Evolutionary conservation across 495 filamentous ascomycete genomes (phyloP).

Genomic region (Penicillium desertorum): DNA sequence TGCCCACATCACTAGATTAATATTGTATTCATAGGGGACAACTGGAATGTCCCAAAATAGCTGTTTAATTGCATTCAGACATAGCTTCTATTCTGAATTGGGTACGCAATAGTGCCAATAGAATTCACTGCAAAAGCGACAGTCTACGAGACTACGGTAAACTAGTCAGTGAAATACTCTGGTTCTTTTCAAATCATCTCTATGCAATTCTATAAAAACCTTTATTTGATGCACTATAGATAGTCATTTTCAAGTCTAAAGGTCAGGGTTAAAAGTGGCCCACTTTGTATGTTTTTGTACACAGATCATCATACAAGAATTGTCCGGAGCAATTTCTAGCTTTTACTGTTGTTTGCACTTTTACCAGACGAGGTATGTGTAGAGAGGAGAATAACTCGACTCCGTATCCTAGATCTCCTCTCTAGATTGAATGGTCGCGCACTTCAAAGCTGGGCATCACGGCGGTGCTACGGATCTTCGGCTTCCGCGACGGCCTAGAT

Average conservation of each 20-base stretch:
- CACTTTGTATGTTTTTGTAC: conserved; percentile 1
- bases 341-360: conserved; percentile 1
- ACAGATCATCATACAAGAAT: conserved; percentile 18
- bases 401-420: conserved; percentile 3
- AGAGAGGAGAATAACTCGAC: conserved; percentile 9
- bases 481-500: neutral
- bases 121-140: neutral
- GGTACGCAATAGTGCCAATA: neutral
- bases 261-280: neutral
- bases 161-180: neutral
- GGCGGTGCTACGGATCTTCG: neutral
- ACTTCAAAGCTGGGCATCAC: neutral
- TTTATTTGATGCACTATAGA: too few relatives aligned
- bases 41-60: neutral
- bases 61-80: neutral
- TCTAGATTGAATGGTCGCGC: conserved; percentile 8
- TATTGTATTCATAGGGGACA: neutral
- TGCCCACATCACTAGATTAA: neutral
- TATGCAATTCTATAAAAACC: too few relatives aligned
- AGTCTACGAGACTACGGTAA: neutral
- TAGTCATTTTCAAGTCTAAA: too few relatives aligned
- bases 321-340: conserved; percentile 9
- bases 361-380: conserved; percentile 23
- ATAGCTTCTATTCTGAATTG: neutral
- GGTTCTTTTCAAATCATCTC: too few relatives aligned